A percentile compares a stretch with the other conserved stretches of the same genome.
phyloP scores from a whole-genome alignment of 2,329 filamentous ascomycete genomes.

The Stemphylium beticola region DNA sequence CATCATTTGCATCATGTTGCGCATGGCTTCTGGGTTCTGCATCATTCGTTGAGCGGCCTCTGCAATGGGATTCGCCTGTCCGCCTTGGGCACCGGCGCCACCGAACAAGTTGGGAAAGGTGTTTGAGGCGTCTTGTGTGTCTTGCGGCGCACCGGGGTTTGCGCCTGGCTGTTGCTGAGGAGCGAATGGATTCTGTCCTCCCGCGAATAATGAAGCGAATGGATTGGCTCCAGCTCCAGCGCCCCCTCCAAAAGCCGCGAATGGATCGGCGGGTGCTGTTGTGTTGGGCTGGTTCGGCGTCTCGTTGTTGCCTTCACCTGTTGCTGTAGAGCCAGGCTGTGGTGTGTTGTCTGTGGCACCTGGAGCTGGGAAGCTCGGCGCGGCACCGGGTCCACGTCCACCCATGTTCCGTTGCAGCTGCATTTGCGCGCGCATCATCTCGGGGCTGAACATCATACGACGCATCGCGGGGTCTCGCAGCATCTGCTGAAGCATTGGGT shows the following conservation, averaged over 20 bases:
- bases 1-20: slow-evolving; percentile 60
- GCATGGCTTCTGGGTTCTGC: slow-evolving; percentile 64
- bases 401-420: slow-evolving; percentile 75
- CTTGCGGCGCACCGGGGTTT: slow-evolving; percentile 28
- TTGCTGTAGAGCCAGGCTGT: slow-evolving; percentile 19
- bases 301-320: slow-evolving; percentile 44
- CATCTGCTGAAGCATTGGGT: slow-evolving; percentile 86
- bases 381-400: slow-evolving; percentile 52
- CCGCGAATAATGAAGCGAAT: slow-evolving; percentile 64
- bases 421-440: slow-evolving; percentile 80
- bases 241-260: slow-evolving; percentile 52
- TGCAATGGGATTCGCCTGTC: slow-evolving; percentile 57
- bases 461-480: slow-evolving; percentile 88
- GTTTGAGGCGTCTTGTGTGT: slow-evolving; percentile 34
- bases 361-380: slow-evolving; percentile 80
- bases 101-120: slow-evolving; percentile 61
- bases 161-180: slow-evolving; percentile 30
- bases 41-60: slow-evolving; percentile 56
- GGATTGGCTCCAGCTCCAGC: slow-evolving; percentile 56
- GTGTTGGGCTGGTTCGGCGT: slow-evolving; percentile 46
- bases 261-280: slow-evolving; percentile 52
- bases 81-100: slow-evolving; percentile 35
- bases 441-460: slow-evolving; percentile 90
- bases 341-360: slow-evolving; percentile 88
- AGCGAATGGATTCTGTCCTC: slow-evolving; percentile 45